Base-by-base conservation (phyloP, 257 asterid species). In the Anisodus tanguticus region DNA sequence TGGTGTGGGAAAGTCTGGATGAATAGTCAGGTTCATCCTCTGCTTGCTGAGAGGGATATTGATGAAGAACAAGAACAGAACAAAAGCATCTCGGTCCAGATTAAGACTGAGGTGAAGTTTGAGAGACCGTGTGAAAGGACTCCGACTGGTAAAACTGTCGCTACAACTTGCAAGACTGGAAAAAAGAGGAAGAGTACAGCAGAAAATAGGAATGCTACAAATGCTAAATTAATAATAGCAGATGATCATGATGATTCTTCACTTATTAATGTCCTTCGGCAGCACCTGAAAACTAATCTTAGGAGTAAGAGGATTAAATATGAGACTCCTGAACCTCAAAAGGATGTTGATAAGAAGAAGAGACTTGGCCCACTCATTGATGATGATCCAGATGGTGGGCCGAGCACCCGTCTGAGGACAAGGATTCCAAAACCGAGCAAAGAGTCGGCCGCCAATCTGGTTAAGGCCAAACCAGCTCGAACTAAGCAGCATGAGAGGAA, bases 1-100 rank as follows among this genome's bases (percentile, higher is more conserved):
- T 97, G 99, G 99, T 97, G 99, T 76, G 99, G 99, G 54, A 95
- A 91, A 91, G 95, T 97, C 72, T 97, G 99, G 99, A 95, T 91
- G 98, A 93, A 98, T 4, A 92, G 87, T 88, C 99, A 95, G 87
- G 98, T 91, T 85, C 99, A 97, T 82, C 97, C 97, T 3, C 83
- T 93, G 86, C 89, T 97, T 47, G 90, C 91, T 78, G 90, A 91
- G 63, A 88, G 86, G 81, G 93, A 87, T 85, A 64, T 17, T 15
- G 91, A 89, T 66, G 92, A 90, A 66, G 94, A 86, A 69, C 82
- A 58, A 22, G 90, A 88, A 86, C 88, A 64, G 87, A 90, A 85
- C 80, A 77, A 81, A 62, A 84, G 57, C 41, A 39, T 71, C 82
- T 79, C 88, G 53, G 77, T 89, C 19, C 67, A 51, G 81, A 80